Conservation (phyloP, 2,329 filamentous ascomycete genomes). For the Apiospora pterosperma region DNA sequence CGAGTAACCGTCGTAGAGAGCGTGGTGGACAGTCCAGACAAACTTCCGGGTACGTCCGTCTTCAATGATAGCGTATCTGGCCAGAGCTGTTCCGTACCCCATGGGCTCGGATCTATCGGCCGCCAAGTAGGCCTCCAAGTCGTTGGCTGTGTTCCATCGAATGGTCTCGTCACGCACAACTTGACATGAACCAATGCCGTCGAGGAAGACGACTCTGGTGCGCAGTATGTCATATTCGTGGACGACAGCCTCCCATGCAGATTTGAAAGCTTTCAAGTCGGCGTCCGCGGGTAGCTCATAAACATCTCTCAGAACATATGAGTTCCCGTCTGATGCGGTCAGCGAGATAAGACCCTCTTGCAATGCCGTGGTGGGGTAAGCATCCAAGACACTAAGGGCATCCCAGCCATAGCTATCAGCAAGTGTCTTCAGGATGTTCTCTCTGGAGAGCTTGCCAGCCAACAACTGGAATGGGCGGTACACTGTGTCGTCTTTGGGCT, state of each 20-base stretch:
- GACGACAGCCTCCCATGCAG: background rate
- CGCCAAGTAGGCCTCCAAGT: background rate
- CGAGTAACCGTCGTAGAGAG: background rate
- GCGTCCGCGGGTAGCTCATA: background rate
- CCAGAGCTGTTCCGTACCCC: background rate
- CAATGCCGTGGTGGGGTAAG: background rate
- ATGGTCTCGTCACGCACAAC: background rate
- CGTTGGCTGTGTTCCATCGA: background rate
- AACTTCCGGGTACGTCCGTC: background rate
- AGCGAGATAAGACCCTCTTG: constrained; percentile 1
- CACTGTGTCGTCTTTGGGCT: background rate
- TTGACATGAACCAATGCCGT: background rate
- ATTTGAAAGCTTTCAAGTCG: background rate
- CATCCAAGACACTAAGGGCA: background rate
- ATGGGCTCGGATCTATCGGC: background rate
- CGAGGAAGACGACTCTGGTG: background rate
- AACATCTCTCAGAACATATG: background rate
- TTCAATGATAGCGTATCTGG: background rate
- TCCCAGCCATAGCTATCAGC: background rate
- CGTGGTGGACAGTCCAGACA: background rate
- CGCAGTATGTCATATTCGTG: background rate
- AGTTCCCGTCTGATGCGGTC: background rate
- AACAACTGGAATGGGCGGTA: background rate
- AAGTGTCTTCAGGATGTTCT: background rate
- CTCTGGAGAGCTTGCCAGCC: background rate